Conservation (phyloP, 495 filamentous ascomycete genomes). For the Penicillium steckii region DNA sequence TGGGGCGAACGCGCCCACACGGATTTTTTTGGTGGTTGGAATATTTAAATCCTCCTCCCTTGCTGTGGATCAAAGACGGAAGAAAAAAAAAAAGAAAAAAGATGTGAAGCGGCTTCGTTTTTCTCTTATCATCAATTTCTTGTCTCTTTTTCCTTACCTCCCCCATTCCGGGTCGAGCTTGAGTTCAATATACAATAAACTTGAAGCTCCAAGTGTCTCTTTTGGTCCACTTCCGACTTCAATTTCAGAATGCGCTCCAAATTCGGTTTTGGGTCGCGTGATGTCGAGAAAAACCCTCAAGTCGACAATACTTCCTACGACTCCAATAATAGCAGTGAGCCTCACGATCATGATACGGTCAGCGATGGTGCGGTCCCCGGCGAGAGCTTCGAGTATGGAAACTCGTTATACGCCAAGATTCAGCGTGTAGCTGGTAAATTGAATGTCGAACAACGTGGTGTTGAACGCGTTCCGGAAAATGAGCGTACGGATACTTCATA, state of each 20-base stretch:
- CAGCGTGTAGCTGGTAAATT: conserved; percentile 68
- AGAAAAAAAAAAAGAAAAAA: conserved; percentile 26
- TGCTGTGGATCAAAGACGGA: conserved; percentile 18
- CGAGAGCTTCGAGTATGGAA: conserved; percentile 61
- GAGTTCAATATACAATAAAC: neutral
- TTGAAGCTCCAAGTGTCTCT: conserved; percentile 19
- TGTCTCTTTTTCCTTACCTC: neutral
- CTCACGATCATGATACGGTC: conserved; percentile 35
- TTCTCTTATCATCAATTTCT: conserved; percentile 2
- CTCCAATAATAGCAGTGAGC: conserved; percentile 14
- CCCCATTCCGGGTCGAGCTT: conserved; percentile 2
- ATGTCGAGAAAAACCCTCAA: conserved; percentile 42
- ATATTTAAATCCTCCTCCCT: conserved; percentile 20
- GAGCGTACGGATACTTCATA: conserved; percentile 68
- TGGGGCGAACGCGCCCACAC: conserved; percentile 12
- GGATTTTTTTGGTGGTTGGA: conserved; percentile 20
- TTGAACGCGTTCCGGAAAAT: conserved; percentile 74
- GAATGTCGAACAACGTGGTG: conserved; percentile 74
- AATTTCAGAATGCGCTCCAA: conserved; percentile 15
- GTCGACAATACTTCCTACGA: conserved; percentile 38
- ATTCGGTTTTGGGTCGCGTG: conserved; percentile 23
- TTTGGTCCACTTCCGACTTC: conserved; percentile 1
- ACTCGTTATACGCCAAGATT: conserved; percentile 61
- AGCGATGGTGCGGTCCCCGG: conserved; percentile 56
- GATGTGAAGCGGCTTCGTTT: conserved; percentile 22